These are phyloP conservation scores for Heracleum sosnowskyi DNA, from an alignment of 129 eudicot genomes.

Conservation along the genomic window DNA sequence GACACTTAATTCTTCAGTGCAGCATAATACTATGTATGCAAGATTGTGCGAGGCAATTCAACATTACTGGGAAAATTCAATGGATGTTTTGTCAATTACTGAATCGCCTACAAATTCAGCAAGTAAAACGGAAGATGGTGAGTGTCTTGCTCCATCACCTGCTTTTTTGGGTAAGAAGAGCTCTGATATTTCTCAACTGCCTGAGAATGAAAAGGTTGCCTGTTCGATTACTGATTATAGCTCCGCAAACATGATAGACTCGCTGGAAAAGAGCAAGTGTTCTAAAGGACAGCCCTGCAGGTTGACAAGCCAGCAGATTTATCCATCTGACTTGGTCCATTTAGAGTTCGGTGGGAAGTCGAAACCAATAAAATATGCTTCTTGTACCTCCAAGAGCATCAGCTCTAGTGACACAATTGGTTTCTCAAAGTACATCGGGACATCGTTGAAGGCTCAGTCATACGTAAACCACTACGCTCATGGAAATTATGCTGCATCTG, in stretches of 20 bases:
- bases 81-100: conserved; percentile 17
- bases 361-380: neutral
- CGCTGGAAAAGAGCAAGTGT: neutral
- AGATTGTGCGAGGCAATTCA: conserved; percentile 61
- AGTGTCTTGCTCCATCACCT: conserved; percentile 2
- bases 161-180: conserved; percentile 11
- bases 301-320: conserved; percentile 15
- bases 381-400: neutral
- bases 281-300: conserved; percentile 8
- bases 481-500: conserved; percentile 95
- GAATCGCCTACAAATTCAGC: neutral
- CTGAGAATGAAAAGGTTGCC: conserved; percentile 13
- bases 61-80: conserved; percentile 66
- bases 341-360: conserved; percentile 5
- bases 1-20: conserved; percentile 42
- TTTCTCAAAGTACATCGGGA: conserved; percentile 21
- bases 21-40: conserved; percentile 42
- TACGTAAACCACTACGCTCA: conserved; percentile 60
- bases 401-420: neutral
- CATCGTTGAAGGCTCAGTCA: conserved; percentile 45
- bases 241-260: conserved; percentile 1
- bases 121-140: conserved; percentile 15
- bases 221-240: conserved; percentile 10
- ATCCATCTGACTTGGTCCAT: conserved; percentile 8
- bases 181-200: neutral